Percentiles rank a stretch among this genome's conserved stretches.
Evolutionary conservation across 495 filamentous ascomycete genomes (phyloP).

Genomic region (Aspergillus bertholletiae): DNA sequence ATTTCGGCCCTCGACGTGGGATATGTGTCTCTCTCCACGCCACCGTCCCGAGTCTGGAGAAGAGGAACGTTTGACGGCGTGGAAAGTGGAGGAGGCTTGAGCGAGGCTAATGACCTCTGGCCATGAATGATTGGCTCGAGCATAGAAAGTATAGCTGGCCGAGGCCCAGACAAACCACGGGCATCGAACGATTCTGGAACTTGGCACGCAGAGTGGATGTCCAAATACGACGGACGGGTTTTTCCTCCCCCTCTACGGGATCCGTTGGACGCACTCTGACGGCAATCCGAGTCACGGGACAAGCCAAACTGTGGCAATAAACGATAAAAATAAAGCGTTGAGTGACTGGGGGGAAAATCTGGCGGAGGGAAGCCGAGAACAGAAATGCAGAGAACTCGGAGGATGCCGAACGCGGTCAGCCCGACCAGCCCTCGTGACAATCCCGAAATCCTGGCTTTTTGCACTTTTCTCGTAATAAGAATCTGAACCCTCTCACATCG

Average conservation of each 20-base stretch:
- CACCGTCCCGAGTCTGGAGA: slow-evolving; percentile 4
- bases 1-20: not conserved
- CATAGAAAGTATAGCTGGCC: not conserved
- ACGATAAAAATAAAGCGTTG: not conserved
- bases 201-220: not conserved
- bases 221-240: not conserved
- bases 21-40: not conserved
- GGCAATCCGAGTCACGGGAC: not conserved
- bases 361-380: not conserved
- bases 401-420: not conserved
- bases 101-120: not conserved
- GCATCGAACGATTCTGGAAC: slow-evolving; percentile 1
- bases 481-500: too few relatives aligned
- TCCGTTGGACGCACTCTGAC: not conserved
- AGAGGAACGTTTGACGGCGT: not conserved
- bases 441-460: not conserved
- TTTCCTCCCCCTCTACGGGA: not conserved
- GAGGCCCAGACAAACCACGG: not conserved
- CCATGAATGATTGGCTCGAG: not conserved
- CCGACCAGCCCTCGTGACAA: not conserved
- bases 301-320: not conserved
- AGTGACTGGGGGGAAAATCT: not conserved
- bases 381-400: not conserved
- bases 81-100: not conserved
- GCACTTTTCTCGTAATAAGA: not conserved